Base-by-base conservation (phyloP, 805 yeast genomes). In the Metschnikowia matae region DNA sequence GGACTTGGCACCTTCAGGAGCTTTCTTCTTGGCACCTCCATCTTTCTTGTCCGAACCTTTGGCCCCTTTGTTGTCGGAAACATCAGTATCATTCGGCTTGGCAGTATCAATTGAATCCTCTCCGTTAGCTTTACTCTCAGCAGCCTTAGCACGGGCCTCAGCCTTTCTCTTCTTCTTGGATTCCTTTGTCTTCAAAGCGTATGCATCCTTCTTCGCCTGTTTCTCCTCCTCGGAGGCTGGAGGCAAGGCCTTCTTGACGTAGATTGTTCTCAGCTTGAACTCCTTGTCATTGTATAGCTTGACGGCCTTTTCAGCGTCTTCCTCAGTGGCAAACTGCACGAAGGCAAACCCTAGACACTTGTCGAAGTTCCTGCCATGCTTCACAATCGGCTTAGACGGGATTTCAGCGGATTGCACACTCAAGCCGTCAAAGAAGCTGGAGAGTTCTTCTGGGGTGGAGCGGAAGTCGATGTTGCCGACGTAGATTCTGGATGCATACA, bases 331-430 rank as follows among this genome's bases (percentile, higher is more conserved):
- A 58, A 80, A 80, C 52, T 81, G 79, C 46, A 81, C 78, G 62
- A 82, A 83, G 13, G 83, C 86, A 58, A 79, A 82, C 38, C 87
- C 87, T 53, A 71, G 78, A 63, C 69, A 75, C 65, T 71, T 67
- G 63, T 71, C 58, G 65, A 68, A 65, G 52, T 73, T 62, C 43
- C 67, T 68, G 40, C 68, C 72, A 40, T 65, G 64, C 44, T 65
- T 64, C 36, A 60, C 60, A 46, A 60, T 55, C 54, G 71, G 70
- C 64, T 75, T 76, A 60, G 65, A 64, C 18, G 86, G 86, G 54
- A 82, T 71, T 48, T 79, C 80, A 44, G 82, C 74, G 32, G 69
- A 71, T 29, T 70, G 72, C 23, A 77, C 75, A 4, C 65, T 63
- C 53, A 75, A 77, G 20, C 74, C 82, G 48, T 66, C 65, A 61